Evolutionary conservation across 495 filamentous ascomycete genomes (phyloP).

Genomic region (Podospora australis): DNA sequence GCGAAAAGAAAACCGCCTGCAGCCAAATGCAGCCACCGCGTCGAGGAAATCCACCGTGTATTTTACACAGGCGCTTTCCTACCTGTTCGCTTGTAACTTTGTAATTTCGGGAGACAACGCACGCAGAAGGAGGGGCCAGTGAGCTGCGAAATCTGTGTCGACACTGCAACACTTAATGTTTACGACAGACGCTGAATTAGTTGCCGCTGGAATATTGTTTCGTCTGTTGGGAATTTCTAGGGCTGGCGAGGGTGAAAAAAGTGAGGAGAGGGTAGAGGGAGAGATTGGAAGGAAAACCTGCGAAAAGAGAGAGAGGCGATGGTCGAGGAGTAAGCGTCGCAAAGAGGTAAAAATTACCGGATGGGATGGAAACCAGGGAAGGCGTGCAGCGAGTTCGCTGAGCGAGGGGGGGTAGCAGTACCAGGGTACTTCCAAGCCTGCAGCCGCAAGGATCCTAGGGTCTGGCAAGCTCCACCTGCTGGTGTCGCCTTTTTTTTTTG

Average conservation of each 20-base stretch:
- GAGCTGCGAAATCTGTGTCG: too few species aligned
- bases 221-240: too few species aligned
- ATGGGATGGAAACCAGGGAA: slow-evolving; percentile 7
- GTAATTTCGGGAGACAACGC: too few species aligned
- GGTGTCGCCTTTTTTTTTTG: slow-evolving; percentile 7
- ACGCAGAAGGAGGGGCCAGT: too few species aligned
- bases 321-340: slow-evolving; percentile 9
- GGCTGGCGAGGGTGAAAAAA: background rate
- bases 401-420: background rate
- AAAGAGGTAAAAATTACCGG: slow-evolving; percentile 3
- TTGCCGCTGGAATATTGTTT: too few species aligned
- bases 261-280: background rate
- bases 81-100: too few species aligned
- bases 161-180: too few species aligned
- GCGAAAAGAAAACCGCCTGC: slow-evolving; percentile 1
- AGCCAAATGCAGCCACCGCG: slow-evolving; percentile 1
- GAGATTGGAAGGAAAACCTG: too few species aligned
- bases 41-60: background rate
- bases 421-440: slow-evolving; percentile 8
- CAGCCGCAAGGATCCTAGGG: slow-evolving; percentile 14
- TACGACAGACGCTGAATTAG: too few species aligned
- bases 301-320: background rate
- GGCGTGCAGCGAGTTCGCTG: slow-evolving; percentile 9
- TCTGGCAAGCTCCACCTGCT: slow-evolving; percentile 1
- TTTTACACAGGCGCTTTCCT: too few species aligned